Base-by-base conservation (phyloP, 2,329 filamentous ascomycete species). In the Talaromyces pinophilus region DNA sequence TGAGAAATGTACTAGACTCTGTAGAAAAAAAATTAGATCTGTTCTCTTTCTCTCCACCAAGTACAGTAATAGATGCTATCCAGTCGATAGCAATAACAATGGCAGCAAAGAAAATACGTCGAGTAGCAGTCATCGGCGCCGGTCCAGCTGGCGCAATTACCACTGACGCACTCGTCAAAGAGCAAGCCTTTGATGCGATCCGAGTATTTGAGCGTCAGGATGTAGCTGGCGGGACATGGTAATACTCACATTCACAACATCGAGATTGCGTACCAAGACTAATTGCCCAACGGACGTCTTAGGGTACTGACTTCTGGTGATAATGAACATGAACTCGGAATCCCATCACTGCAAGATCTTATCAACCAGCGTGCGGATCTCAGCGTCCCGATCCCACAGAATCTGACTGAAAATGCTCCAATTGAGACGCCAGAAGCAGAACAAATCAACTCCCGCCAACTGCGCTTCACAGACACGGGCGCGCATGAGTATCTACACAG, bases 191-290 rank as follows among this genome's bases (percentile, higher is more conserved):
- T 59, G 67, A 72, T n/a, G 71, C 50, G 0, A 74, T 77, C 59
- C 71, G 72, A 8, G 70, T 77, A 3, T 78, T 77, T 46, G 76
- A 77, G 64, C 68, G 76, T 64, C 71, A 72, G 40, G 69, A 75
- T 62, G 67, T 68, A 17, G 69, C 73, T 3, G 76, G 76, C 17
- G 76, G 76, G 6, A 72, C 73, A 5, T 78, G 76, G 76, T 70
- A n/a, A 38, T 33, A 22, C 25, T 19, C n/a, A 5, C n/a, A 2
- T 22, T 19, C 13, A 8, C 11, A 52, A 3, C 6, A 38, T 38
- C 19, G 2, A 35, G 2, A 35, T 38, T 38, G 13, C 11, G 15
- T 38, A 15, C 11, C 35, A 38, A 13, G 13, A 38, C 30, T 44
- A 5, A 46, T 30, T 6, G 13, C 15, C 17, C n/a, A 42, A 42